Evolutionary conservation across 495 filamentous ascomycete genomes (phyloP).

Genomic region (Aspergillus conjunctus): DNA sequence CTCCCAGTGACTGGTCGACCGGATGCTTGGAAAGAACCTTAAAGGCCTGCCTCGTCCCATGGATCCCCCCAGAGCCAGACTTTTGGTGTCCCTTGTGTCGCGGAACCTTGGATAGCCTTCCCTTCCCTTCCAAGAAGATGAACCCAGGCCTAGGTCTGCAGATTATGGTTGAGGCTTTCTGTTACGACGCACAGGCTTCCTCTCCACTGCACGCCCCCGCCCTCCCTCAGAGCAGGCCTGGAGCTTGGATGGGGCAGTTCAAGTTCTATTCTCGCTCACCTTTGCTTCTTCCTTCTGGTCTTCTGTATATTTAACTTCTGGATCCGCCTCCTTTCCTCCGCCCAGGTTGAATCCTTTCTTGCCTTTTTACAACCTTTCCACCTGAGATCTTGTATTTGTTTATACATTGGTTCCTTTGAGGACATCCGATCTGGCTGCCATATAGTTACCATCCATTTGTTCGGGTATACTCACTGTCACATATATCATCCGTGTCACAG

Average conservation of each 20-base stretch:
- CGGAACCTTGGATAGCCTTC: conserved; percentile 11
- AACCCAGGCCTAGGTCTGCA: background rate
- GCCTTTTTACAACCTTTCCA: background rate
- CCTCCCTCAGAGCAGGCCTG: background rate
- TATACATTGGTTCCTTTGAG: no score
- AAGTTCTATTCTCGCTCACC: no score
- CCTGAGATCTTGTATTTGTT: background rate
- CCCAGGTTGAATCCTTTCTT: background rate
- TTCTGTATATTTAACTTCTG: background rate
- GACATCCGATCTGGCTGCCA: background rate
- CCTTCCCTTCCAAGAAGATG: background rate
- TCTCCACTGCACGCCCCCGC: background rate
- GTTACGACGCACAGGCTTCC: conserved; percentile 3
- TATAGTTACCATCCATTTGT: background rate
- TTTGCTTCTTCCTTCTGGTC: background rate
- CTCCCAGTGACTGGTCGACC: background rate
- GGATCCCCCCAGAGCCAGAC: conserved; percentile 17
- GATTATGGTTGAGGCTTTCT: conserved; percentile 4
- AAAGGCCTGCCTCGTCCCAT: conserved; percentile 6
- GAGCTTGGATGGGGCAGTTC: background rate
- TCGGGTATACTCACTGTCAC: background rate
- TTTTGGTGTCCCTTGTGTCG: conserved; percentile 16
- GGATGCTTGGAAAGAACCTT: conserved; percentile 11
- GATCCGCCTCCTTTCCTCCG: background rate
- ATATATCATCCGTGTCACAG: background rate